These are phyloP conservation scores for Apium graveolens DNA, from an alignment of 129 eudicot species.

Conservation along the genomic window DNA sequence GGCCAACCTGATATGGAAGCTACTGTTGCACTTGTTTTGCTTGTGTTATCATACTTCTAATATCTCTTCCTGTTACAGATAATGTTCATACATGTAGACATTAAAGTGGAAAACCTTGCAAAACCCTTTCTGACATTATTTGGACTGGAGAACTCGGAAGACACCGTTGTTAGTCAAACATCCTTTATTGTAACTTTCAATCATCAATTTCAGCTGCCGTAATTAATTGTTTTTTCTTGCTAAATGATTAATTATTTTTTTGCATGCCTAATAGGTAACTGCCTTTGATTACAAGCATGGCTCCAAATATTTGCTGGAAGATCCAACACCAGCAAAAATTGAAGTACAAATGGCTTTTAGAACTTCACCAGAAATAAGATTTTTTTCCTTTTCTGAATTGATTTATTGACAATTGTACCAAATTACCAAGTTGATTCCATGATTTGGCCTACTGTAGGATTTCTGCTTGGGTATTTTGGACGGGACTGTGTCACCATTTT, in stretches of 20 bases:
- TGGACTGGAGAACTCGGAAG: constrained; percentile 83
- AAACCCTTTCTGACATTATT: constrained; percentile 82
- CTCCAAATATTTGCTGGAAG: constrained; percentile 73
- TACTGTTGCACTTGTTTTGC: not conserved
- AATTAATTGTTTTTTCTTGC: not conserved
- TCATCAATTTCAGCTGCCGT: not conserved
- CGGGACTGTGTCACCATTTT: constrained; percentile 48
- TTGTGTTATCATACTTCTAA: constrained; percentile 10
- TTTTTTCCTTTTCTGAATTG: constrained; percentile 11
- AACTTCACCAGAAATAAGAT: not conserved
- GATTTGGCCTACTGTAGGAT: constrained; percentile 36
- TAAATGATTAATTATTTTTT: not conserved
- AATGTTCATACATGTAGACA: constrained; percentile 69
- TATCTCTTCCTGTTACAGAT: constrained; percentile 48
- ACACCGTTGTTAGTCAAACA: constrained; percentile 53
- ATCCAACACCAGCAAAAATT: constrained; percentile 46
- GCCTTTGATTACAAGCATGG: constrained; percentile 82
- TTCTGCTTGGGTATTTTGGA: constrained; percentile 54
- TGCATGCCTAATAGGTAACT: constrained; percentile 40
- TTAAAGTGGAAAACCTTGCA: constrained; percentile 77
- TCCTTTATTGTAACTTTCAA: not conserved
- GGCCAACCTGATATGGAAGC: constrained; percentile 3
- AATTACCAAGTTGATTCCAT: not conserved
- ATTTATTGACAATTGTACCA: constrained; percentile 14
- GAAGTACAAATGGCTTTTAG: constrained; percentile 32